Base-by-base conservation (phyloP, 2,329 filamentous ascomycete genomes). In the Herpomyces periplanetae region DNA sequence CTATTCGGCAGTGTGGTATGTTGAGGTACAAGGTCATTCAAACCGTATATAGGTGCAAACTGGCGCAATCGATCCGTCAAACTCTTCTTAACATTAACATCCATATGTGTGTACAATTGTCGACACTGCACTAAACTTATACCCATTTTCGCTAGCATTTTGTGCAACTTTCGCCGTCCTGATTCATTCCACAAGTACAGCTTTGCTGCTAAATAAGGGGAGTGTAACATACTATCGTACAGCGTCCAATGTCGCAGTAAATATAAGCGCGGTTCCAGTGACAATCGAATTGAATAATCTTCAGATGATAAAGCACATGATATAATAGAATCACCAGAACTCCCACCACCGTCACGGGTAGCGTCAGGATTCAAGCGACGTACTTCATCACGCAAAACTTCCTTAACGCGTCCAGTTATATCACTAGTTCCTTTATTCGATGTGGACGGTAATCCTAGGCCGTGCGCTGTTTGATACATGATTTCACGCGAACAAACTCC, bases 141-240 rank as follows among this genome's bases (percentile, higher is more conserved):
- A 13, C 80, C 80, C 75, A 96, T 96, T 39, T 91, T 96, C 16
- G 80, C 80, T 2, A 96, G 49, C 1, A 96, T 50, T 34, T 91
- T 91, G 37, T 88, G 68, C 9, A 96, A 45, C 19, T 75, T 55
- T 35, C 84, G 85, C 20, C 66, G 51, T 3, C 80, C 80, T 19
- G 51, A 53, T 25, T 91, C 80, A 24, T 61, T 84, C 75, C 80
- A 96, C 17, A 87, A 71, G 37, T 84, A 75, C 17, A 96, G 49
- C 13, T 69, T 55, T 3, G 75, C 68, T 23, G 84, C 75, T 3
- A 96, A 52, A 32, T 88, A 91, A 0, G 75, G 73, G 0, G 73
- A 88, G 36, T 96, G 80, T 6, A 91, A 49, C 80, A 96, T 91
- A 35, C 71, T 87, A 32, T 96, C 80, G 37, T 91, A 91, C 7